Conservation (phyloP, 2,329 filamentous ascomycete genomes). For the Epichloe uncinata region DNA sequence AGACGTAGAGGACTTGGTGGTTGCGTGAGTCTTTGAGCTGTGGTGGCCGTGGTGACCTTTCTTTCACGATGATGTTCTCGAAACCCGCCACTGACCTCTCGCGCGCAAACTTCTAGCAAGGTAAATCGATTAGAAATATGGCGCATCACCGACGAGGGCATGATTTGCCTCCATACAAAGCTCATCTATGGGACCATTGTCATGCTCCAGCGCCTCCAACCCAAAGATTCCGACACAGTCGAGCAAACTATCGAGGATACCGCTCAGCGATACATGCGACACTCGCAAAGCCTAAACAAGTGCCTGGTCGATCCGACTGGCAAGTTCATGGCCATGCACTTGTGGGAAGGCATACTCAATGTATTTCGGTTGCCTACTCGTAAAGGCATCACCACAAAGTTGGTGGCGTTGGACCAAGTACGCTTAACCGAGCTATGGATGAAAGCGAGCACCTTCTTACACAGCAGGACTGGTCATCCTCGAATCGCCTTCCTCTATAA, state of each 20-base stretch:
- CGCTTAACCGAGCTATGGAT: constrained; percentile 47
- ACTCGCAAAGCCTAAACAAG: constrained; percentile 70
- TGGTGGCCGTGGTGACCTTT: background rate
- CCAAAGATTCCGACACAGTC: constrained; percentile 49
- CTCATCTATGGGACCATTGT: constrained; percentile 75
- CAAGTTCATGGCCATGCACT: constrained; percentile 41
- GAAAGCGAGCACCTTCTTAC: constrained; percentile 42
- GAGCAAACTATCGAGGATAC: constrained; percentile 39
- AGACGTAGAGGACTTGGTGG: constrained; percentile 68
- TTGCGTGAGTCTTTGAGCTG: constrained; percentile 52
- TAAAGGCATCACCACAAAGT: constrained; percentile 29
- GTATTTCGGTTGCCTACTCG: constrained; percentile 36
- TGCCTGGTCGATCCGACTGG: constrained; percentile 75
- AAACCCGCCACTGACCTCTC: background rate
- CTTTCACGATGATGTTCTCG: background rate
- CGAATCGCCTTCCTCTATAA: constrained; percentile 47
- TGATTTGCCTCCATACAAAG: constrained; percentile 53
- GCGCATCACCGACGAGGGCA: constrained; percentile 49
- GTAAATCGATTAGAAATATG: constrained; percentile 80
- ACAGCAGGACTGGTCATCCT: constrained; percentile 44
- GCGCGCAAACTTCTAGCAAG: constrained; percentile 40
- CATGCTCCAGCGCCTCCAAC: constrained; percentile 69
- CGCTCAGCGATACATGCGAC: constrained; percentile 50
- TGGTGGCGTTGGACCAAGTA: constrained; percentile 40
- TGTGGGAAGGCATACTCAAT: constrained; percentile 47